Base-by-base conservation (phyloP, 148 eudicot genomes). In the Amaranthus palmeri region DNA sequence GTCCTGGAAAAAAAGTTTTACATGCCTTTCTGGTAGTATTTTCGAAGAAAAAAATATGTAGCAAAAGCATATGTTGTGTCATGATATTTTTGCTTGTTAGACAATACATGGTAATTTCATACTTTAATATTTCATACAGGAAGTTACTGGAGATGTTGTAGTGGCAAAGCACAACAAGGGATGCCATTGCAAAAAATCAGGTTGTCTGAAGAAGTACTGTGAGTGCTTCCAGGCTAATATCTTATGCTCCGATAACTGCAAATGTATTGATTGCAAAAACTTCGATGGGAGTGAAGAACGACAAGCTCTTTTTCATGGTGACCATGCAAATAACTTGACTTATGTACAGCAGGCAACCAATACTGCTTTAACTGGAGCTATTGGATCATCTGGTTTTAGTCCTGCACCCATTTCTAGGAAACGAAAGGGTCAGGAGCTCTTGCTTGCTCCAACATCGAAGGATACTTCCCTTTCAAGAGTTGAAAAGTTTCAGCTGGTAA, bases 151-250 rank as follows among this genome's bases (percentile, higher is more conserved):
- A 72, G 97, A 95, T 71, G 82, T 71, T 75, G 80, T 88, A 55
- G 71, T 88, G 56, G 97, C 72, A 77, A 91, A 88, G 79, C 99
- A 95, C 83, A 95, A 90, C 78, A 95, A 95, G 81, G 99, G 99
- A 77, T 95, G 99, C 72, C 97, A 95, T 79, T 95, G 99, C 96
- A 95, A 88, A 82, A 95, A 95, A 80, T 95, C 99, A 74, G 99
- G 97, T 74, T 95, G 99, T 80, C 85, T 95, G 62, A 95, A 95
- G 72, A 95, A 95, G 81, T 95, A 95, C 78, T 95, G 99, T 45
- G 99, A 95, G 74, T 95, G 99, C 81, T 95, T 90, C 76, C 99
- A 95, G 77, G 99, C 99, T 54, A 92, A 90, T 74, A 90, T 95
- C 82, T 84, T 95, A 41, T 95, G 99, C 86, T 95, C 99, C 63